Percentiles rank a stretch among this genome's conserved stretches.
Evolutionary conservation across 2,329 filamentous ascomycete genomes (phyloP).

Genomic region (Cladosporium sp.): DNA sequence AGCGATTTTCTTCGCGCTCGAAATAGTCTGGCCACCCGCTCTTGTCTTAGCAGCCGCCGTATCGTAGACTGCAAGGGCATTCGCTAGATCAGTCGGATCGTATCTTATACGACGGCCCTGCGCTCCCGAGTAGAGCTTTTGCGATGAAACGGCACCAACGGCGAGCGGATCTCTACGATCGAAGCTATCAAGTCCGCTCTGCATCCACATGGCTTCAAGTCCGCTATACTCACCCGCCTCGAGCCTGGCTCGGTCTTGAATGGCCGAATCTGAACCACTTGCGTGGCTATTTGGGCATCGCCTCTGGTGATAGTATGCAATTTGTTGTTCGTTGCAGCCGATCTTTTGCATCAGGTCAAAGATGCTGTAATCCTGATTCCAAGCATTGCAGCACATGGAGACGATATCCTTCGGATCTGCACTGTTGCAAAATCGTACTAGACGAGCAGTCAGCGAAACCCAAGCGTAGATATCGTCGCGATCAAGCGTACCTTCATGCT

Average conservation of each 20-base stretch:
- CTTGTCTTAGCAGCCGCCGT: too few species aligned
- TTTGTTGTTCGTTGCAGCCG: neutral
- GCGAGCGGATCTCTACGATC: neutral
- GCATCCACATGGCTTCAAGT: neutral
- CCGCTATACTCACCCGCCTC: neutral
- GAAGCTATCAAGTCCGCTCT: neutral
- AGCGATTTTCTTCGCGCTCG: too few species aligned
- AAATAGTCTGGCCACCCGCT: too few species aligned
- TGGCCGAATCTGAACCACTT: neutral
- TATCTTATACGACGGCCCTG: neutral
- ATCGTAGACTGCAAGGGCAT: neutral
- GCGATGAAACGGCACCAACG: neutral
- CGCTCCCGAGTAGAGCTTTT: neutral
- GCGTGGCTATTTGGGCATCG: neutral
- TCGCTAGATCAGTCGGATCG: neutral
- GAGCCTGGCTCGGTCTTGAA: neutral
- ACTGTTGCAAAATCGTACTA: neutral
- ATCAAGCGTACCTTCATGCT: constrained; percentile 26
- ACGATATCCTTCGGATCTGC: neutral
- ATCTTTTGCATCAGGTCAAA: neutral
- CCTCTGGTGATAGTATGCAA: neutral
- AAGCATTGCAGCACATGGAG: neutral
- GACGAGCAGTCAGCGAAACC: neutral
- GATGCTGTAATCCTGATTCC: neutral
- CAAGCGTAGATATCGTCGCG: constrained; percentile 18